Percentiles rank a stretch among this genome's conserved stretches.
These are phyloP conservation scores for Salvia sclarea DNA, from an alignment of 305 asterid genomes.

Conservation along the genomic window DNA sequence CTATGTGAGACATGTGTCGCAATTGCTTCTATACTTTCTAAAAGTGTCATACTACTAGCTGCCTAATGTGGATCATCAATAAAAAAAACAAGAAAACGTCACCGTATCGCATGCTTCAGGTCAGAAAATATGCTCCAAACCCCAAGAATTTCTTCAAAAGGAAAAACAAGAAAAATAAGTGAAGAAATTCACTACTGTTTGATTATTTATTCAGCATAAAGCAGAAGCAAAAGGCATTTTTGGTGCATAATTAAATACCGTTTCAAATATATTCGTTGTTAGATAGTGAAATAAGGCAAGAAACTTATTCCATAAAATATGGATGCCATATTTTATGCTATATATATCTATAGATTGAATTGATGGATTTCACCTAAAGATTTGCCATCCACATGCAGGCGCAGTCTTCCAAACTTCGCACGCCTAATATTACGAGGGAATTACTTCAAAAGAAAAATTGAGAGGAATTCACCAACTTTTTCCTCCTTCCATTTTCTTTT, in stretches of 20 bases:
- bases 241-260: not conserved
- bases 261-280: conserved; percentile 3
- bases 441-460: too few relatives aligned
- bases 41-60: not conserved
- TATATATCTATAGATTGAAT: not conserved
- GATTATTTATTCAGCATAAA: conserved; percentile 1
- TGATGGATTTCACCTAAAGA: too few relatives aligned
- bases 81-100: conserved; percentile 22
- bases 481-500: too few relatives aligned
- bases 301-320: not conserved
- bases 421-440: not conserved
- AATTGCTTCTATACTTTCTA: not conserved
- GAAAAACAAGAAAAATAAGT: conserved; percentile 2
- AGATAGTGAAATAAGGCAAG: conserved; percentile 16
- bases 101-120: conserved; percentile 6
- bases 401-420: not conserved
- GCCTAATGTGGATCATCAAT: not conserved
- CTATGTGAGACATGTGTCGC: not conserved
- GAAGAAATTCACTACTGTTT: not conserved
- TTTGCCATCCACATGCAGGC: not conserved
- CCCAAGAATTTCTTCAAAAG: conserved; percentile 12
- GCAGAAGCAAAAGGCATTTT: not conserved
- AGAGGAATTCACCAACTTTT: too few relatives aligned
- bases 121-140: not conserved
- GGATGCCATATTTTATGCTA: not conserved